phyloP scores from a whole-genome alignment of 2,329 filamentous ascomycete genomes.

The Camptophora hylomeconis region DNA sequence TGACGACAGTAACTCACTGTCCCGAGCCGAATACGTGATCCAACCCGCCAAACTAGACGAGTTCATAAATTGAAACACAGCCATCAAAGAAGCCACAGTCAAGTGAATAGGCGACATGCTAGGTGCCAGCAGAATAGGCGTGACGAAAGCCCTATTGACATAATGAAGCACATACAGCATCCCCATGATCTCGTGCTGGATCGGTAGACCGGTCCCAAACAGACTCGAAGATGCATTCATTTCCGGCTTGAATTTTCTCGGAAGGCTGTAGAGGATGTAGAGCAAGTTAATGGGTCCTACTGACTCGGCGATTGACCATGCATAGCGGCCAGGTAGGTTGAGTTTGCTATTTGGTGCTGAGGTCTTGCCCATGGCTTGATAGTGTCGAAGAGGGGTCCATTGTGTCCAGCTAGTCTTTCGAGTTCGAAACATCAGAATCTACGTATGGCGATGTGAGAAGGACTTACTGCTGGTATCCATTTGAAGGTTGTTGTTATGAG shows the following conservation, averaged over 20 bases:
- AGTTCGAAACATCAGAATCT: neutral
- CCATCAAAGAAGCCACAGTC: constrained; percentile 49
- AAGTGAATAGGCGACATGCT: constrained; percentile 85
- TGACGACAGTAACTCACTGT: constrained; percentile 4
- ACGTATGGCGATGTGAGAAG: too few species aligned
- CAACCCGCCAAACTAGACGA: constrained; percentile 65
- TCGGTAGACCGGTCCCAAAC: constrained; percentile 19
- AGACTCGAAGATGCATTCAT: constrained; percentile 3
- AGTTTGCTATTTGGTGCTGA: constrained; percentile 53
- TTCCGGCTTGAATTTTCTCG: constrained; percentile 28
- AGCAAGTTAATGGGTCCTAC: constrained; percentile 64
- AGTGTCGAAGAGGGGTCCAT: constrained; percentile 37
- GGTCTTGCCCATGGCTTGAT: constrained; percentile 71
- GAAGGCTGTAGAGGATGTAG: constrained; percentile 64
- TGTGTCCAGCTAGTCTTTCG: constrained; percentile 53
- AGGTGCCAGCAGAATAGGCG: constrained; percentile 65
- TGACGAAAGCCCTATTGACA: constrained; percentile 72
- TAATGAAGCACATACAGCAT: constrained; percentile 64
- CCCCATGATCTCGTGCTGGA: constrained; percentile 24
- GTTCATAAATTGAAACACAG: constrained; percentile 69
- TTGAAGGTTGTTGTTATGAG: constrained; percentile 26
- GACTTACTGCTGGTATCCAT: constrained; percentile 30
- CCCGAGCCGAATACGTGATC: constrained; percentile 38
- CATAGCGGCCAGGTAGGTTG: constrained; percentile 80
- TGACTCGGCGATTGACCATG: constrained; percentile 80